phyloP scores from a whole-genome alignment of 2,329 filamentous ascomycete genomes.

The Talaromyces rugulosus region DNA sequence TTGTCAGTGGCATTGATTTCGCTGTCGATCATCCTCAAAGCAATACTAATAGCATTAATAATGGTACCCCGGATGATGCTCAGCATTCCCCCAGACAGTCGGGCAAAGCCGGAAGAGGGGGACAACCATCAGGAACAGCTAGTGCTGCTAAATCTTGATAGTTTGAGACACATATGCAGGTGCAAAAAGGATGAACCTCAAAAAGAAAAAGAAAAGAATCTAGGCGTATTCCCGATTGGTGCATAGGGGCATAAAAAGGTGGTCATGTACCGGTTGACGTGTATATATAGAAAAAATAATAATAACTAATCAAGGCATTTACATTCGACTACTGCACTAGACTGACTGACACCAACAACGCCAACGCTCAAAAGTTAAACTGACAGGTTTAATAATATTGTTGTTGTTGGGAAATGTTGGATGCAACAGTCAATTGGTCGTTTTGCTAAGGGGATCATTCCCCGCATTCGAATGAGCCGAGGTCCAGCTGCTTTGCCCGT shows the following conservation, averaged over 20 bases:
- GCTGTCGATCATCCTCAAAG: not conserved
- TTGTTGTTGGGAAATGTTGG: not conserved
- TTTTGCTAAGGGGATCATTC: not conserved
- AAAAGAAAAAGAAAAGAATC: not conserved
- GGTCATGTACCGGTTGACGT: not conserved
- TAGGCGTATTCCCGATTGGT: not conserved
- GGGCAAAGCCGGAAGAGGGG: not conserved
- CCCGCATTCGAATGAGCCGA: not conserved
- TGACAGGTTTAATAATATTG: too few species aligned
- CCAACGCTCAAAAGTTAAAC: not conserved
- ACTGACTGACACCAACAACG: not conserved
- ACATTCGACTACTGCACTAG: too few species aligned
- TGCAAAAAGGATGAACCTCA: not conserved
- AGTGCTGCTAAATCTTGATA: not conserved
- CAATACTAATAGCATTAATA: not conserved
- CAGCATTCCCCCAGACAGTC: not conserved
- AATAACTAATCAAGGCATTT: not conserved
- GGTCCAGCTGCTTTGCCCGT: not conserved
- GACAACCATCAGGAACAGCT: not conserved
- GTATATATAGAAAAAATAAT: not conserved
- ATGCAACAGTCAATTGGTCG: not conserved
- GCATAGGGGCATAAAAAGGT: not conserved
- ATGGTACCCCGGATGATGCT: not conserved
- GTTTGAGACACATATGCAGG: not conserved
- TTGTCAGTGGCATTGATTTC: conserved; percentile 73